These are phyloP conservation scores for Bipolaris gigantea DNA, from an alignment of 2,329 filamentous ascomycete genomes.

Conservation along the genomic window DNA sequence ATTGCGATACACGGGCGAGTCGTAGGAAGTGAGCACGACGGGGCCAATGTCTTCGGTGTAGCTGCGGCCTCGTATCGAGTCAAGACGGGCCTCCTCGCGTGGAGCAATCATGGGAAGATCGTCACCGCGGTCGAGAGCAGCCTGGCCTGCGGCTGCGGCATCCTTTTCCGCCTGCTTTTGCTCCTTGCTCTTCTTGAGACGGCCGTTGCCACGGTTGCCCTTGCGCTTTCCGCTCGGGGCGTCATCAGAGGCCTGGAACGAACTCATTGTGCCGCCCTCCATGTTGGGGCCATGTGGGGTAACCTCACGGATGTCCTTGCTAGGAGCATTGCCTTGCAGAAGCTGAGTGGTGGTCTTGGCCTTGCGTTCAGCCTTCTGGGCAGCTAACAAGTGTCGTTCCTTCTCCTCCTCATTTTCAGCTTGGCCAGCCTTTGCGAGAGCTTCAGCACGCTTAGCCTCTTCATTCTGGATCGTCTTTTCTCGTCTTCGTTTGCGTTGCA, in stretches of 20 bases:
- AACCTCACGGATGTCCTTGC: constrained; percentile 72
- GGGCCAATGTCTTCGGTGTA: constrained; percentile 55
- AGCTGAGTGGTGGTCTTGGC: constrained; percentile 87
- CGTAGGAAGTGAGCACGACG: constrained; percentile 58
- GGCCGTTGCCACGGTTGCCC: constrained; percentile 57
- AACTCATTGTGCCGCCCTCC: constrained; percentile 82
- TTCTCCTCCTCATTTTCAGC: constrained; percentile 82
- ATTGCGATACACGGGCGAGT: constrained; percentile 92
- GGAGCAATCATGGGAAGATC: constrained; percentile 66
- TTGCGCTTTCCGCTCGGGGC: constrained; percentile 54
- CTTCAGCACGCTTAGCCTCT: constrained; percentile 76
- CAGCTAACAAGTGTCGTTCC: constrained; percentile 78
- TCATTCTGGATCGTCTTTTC: constrained; percentile 95
- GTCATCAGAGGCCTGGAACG: constrained; percentile 71
- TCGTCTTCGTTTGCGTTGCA: constrained; percentile 93
- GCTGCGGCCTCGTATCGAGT: constrained; percentile 47
- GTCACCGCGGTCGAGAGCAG: constrained; percentile 76
- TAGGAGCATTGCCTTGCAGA: constrained; percentile 75
- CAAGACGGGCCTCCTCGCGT: constrained; percentile 58
- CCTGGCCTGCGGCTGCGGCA: constrained; percentile 84
- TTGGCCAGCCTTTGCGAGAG: constrained; percentile 74
- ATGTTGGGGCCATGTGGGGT: constrained; percentile 76
- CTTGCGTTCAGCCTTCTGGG: constrained; percentile 89
- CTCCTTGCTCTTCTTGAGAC: constrained; percentile 85
- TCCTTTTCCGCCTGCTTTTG: constrained; percentile 71